Conservation (phyloP, 257 asterid species). For the Capsicum chinense region DNA sequence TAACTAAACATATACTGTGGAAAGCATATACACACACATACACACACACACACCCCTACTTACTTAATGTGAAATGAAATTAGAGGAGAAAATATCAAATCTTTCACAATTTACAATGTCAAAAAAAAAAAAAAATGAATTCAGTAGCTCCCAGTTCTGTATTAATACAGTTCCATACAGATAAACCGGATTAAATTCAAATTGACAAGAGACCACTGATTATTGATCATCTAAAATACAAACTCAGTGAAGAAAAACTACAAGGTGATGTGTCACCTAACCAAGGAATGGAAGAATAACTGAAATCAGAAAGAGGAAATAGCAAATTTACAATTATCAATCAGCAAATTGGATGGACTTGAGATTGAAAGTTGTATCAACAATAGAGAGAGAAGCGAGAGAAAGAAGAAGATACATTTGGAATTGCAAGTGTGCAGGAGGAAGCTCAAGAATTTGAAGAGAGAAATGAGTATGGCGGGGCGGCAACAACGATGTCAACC, state of each 20-base stretch:
- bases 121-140: background rate
- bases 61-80: background rate
- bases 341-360: slow-evolving; percentile 2
- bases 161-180: background rate
- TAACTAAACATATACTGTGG: background rate
- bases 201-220: background rate
- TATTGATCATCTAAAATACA: background rate
- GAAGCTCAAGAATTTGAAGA: slow-evolving; percentile 21
- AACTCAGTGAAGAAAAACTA: background rate
- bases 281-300: background rate
- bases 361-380: background rate
- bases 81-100: background rate
- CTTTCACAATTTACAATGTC: slow-evolving; percentile 1
- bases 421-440: background rate
- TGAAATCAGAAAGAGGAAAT: background rate
- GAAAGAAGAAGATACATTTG: background rate
- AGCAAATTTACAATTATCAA: background rate
- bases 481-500: slow-evolving; percentile 3
- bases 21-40: background rate
- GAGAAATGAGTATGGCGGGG: background rate
- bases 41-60: background rate
- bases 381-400: background rate
- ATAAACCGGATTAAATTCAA: background rate
- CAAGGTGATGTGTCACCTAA: background rate
- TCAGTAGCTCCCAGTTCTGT: background rate